These are phyloP conservation scores for Claviceps pusilla DNA, from an alignment of 2,329 filamentous ascomycete species.

Conservation along the genomic window DNA sequence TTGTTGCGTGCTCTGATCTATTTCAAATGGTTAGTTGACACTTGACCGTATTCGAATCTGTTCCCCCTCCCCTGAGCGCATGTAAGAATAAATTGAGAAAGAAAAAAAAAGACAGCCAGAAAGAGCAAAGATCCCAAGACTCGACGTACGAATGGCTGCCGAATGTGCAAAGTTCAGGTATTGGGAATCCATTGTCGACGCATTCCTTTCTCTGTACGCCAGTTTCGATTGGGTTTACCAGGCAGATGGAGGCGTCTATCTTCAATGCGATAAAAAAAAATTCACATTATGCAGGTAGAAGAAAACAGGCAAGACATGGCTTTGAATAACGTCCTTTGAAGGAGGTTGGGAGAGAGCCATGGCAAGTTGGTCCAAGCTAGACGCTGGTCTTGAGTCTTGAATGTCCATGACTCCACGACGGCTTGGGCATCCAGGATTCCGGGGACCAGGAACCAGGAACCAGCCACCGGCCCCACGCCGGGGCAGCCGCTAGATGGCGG, in stretches of 20 bases:
- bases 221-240: constrained; percentile 18
- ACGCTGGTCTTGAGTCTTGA: not conserved
- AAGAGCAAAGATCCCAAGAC: not conserved
- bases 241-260: constrained; percentile 20
- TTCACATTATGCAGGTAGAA: constrained; percentile 16
- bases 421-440: constrained; percentile 1
- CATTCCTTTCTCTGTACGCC: constrained; percentile 8
- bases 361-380: constrained; percentile 1
- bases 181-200: constrained; percentile 24
- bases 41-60: not conserved
- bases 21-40: constrained; percentile 5
- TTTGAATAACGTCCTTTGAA: constrained; percentile 10
- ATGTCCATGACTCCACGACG: not conserved
- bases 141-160: constrained; percentile 23
- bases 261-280: constrained; percentile 14
- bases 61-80: not conserved
- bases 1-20: constrained; percentile 7
- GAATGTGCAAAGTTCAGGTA: constrained; percentile 21
- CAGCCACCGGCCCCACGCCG: constrained; percentile 5
- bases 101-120: not conserved
- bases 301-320: constrained; percentile 13
- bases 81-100: not conserved
- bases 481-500: constrained; percentile 1
- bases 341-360: constrained; percentile 12
- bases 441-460: not conserved